These are phyloP conservation scores for Aeminium ludgeri DNA, from an alignment of 495 filamentous ascomycete species.

Conservation along the genomic window DNA sequence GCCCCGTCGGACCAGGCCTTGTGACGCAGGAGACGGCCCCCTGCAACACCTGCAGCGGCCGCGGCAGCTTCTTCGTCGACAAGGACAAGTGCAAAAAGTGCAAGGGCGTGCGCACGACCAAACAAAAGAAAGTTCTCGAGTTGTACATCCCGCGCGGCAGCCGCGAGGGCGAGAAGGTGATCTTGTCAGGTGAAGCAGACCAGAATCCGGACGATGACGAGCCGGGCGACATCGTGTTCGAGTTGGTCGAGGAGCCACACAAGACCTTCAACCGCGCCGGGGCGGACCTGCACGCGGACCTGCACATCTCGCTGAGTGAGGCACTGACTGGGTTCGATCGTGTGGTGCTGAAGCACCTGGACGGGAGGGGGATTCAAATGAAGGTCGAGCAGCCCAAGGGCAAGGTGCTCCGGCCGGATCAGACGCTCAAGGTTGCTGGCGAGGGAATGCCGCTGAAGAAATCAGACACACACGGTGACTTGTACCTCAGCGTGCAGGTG, in stretches of 20 bases:
- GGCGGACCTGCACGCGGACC: constrained; percentile 60
- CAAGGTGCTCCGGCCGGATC: constrained; percentile 58
- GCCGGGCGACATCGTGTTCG: constrained; percentile 85
- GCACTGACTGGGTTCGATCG: constrained; percentile 77
- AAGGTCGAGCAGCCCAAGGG: constrained; percentile 50
- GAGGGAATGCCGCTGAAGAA: constrained; percentile 93
- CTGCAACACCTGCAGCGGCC: constrained; percentile 65
- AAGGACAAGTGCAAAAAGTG: constrained; percentile 98
- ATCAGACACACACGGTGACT: constrained; percentile 64
- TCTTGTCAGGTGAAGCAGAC: constrained; percentile 86
- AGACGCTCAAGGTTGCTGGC: constrained; percentile 65
- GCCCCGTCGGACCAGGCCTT: constrained; percentile 63
- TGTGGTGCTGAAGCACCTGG: constrained; percentile 81
- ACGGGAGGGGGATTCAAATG: constrained; percentile 78
- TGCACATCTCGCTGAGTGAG: constrained; percentile 68
- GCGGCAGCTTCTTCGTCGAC: constrained; percentile 69
- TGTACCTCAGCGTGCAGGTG: constrained; percentile 73
- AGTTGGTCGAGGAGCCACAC: constrained; percentile 66
- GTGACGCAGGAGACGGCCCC: constrained; percentile 55
- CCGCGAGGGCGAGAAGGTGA: constrained; percentile 71
- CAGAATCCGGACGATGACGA: constrained; percentile 70
- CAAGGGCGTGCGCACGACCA: constrained; percentile 67
- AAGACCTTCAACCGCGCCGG: constrained; percentile 64
- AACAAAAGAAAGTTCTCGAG: constrained; percentile 83
- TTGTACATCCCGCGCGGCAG: constrained; percentile 89